phyloP scores from a whole-genome alignment of 768 basidiomycete species.

The Auricularia sp. region DNA sequence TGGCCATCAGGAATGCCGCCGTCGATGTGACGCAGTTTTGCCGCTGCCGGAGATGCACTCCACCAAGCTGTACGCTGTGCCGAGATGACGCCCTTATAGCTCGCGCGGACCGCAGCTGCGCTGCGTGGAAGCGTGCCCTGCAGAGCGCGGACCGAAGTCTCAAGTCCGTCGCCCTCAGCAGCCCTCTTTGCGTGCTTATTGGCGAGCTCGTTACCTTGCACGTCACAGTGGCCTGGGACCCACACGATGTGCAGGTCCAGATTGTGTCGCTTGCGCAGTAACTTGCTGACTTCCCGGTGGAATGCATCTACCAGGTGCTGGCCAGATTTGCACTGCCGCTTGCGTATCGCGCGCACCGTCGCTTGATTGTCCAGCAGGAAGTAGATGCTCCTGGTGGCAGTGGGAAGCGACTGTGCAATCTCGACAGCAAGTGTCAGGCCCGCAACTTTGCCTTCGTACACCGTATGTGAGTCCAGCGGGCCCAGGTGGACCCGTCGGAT shows the following conservation, averaged over 20 bases:
- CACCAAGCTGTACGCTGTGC: neutral
- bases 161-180: neutral
- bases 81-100: neutral
- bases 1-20: neutral
- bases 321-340: neutral
- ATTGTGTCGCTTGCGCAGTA: neutral
- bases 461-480: neutral
- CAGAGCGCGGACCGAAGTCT: neutral
- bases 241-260: neutral
- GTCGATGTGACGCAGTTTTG: neutral
- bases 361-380: slow-evolving; percentile 1
- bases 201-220: neutral
- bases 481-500: neutral
- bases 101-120: neutral
- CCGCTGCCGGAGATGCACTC: neutral
- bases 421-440: neutral
- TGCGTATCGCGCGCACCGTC: neutral
- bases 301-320: neutral
- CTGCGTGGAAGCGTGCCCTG: neutral
- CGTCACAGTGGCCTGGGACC: neutral
- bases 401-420: neutral
- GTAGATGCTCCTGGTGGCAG: no score
- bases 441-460: neutral
- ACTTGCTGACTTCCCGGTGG: neutral
- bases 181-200: neutral